Percentiles rank a stretch among this genome's conserved stretches.
Evolutionary conservation across 2,329 filamentous ascomycete genomes (phyloP).

Genomic region (Sarocladiaceae sp.): DNA sequence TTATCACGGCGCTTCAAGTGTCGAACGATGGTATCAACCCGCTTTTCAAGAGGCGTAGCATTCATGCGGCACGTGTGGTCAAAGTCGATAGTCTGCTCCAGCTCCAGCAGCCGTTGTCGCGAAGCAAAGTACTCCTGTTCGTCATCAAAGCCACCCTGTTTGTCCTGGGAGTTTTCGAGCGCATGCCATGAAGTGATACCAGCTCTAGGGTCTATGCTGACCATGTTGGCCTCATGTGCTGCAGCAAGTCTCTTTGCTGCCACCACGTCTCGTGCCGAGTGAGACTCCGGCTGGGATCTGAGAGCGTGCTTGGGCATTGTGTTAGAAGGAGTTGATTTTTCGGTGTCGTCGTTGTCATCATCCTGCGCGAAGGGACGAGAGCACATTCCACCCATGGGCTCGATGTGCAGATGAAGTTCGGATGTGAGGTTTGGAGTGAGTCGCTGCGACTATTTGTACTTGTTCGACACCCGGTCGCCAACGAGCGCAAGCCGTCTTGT

Average conservation of each 20-base stretch:
- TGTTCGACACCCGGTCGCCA: too few relatives aligned
- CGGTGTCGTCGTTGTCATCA: constrained; percentile 7
- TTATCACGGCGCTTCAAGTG: constrained; percentile 32
- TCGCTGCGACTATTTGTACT: too few relatives aligned
- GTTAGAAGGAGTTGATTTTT: background rate
- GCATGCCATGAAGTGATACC: constrained; percentile 7
- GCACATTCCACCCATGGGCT: constrained; percentile 8
- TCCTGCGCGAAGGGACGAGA: constrained; percentile 4
- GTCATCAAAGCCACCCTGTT: constrained; percentile 7
- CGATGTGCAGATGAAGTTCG: too few relatives aligned
- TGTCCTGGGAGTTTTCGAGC: background rate
- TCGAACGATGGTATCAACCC: constrained; percentile 36
- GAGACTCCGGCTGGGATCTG: background rate
- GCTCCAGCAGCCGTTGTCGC: constrained; percentile 24
- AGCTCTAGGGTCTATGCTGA: constrained; percentile 3
- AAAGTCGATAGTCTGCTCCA: constrained; percentile 35
- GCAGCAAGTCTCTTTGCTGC: constrained; percentile 21
- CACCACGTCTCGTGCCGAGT: constrained; percentile 12
- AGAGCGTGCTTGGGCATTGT: background rate
- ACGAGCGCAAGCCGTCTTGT: too few relatives aligned
- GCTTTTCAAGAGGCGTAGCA: constrained; percentile 29
- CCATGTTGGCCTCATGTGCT: constrained; percentile 22
- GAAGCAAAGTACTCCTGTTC: constrained; percentile 25
- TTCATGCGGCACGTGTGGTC: constrained; percentile 29
- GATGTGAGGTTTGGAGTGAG: too few relatives aligned